Percentiles rank a stretch among this genome's conserved stretches.
These are phyloP conservation scores for Aspergillus sp. DNA, from an alignment of 2,329 filamentous ascomycete species.

Conservation along the genomic window DNA sequence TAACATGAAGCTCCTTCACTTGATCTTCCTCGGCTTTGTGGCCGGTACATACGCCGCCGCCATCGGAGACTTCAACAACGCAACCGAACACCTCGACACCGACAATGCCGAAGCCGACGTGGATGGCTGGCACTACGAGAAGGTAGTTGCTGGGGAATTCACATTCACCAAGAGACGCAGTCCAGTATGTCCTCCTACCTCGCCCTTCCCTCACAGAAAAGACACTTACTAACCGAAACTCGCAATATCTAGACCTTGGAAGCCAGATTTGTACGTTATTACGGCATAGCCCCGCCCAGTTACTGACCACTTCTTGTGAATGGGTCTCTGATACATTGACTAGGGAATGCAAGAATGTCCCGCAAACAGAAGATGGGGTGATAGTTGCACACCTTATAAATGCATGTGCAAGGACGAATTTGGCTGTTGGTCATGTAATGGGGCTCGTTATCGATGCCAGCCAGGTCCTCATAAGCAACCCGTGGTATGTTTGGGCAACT, in stretches of 20 bases:
- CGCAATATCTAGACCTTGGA: not conserved
- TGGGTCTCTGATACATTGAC: not conserved
- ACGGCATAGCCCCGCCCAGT: too few relatives aligned
- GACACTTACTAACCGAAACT: not conserved
- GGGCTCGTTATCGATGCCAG: not conserved
- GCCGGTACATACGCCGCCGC: not conserved
- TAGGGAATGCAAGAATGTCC: not conserved
- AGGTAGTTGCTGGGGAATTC: not conserved
- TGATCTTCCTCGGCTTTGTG: not conserved
- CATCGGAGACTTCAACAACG: not conserved
- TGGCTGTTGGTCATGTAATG: not conserved
- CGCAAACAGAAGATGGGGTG: not conserved
- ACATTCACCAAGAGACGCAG: not conserved
- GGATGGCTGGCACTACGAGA: not conserved
- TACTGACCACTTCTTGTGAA: too few relatives aligned
- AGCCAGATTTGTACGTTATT: not conserved
- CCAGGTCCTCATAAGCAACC: not conserved
- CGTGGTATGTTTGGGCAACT: not conserved
- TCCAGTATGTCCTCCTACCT: not conserved
- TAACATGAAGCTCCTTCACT: not conserved
- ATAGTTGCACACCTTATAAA: not conserved
- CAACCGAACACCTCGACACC: not conserved
- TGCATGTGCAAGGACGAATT: not conserved
- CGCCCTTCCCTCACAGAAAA: not conserved
- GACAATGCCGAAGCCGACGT: too few relatives aligned